These are phyloP conservation scores for Fusarium piperis DNA, from an alignment of 2,329 filamentous ascomycete species.

Conservation along the genomic window DNA sequence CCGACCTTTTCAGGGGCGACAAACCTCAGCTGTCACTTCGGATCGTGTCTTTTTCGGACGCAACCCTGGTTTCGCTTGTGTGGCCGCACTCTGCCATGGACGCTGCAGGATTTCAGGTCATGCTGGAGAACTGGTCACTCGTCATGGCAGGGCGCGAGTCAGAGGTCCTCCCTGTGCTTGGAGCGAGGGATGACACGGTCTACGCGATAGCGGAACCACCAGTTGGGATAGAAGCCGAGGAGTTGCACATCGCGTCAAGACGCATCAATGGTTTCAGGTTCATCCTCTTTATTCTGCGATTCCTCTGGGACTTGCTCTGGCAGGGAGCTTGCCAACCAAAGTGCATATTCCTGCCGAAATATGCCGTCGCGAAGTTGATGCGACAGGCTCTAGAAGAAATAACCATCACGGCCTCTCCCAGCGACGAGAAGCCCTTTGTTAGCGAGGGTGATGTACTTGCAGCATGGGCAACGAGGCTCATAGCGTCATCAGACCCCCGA, in stretches of 20 bases:
- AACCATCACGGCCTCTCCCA: background rate
- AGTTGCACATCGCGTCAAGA: constrained; percentile 20
- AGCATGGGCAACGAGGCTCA: constrained; percentile 50
- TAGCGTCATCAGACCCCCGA: constrained; percentile 32
- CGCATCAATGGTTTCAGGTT: constrained; percentile 42
- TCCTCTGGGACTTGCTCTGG: constrained; percentile 47
- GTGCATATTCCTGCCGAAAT: constrained; percentile 51
- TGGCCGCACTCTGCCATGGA: constrained; percentile 61
- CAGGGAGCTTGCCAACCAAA: constrained; percentile 47
- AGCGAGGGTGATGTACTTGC: constrained; percentile 58
- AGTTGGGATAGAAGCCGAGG: background rate
- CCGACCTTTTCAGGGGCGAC: constrained; percentile 54
- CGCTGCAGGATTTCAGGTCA: constrained; percentile 52
- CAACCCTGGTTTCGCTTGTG: constrained; percentile 57
- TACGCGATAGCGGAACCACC: background rate
- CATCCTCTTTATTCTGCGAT: constrained; percentile 47
- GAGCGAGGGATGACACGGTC: constrained; percentile 49
- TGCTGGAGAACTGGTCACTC: constrained; percentile 58
- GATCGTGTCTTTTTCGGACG: constrained; percentile 59
- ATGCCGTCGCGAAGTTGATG: constrained; percentile 44
- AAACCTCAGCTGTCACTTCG: constrained; percentile 58
- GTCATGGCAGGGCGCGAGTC: constrained; percentile 54
- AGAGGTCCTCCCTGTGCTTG: constrained; percentile 51
- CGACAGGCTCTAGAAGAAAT: constrained; percentile 44
- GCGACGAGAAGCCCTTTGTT: constrained; percentile 47